Evolutionary conservation across 129 eudicot species (phyloP).

Genomic region (Artemisia argyi): DNA sequence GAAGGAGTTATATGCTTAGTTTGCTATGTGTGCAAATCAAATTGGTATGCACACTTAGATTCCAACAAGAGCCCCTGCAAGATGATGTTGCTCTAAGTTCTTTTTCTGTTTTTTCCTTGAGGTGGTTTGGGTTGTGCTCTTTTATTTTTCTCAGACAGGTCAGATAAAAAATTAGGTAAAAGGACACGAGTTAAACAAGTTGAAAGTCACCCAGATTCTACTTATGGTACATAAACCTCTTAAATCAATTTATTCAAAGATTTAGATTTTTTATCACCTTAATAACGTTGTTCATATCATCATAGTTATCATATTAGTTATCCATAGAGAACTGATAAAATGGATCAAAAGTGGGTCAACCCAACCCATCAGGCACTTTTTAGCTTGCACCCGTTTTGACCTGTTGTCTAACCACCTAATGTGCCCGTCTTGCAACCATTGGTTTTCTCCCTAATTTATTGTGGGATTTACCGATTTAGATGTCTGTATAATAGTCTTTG

Average conservation of each 20-base stretch:
- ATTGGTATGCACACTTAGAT: no score
- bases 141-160: neutral
- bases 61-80: no score
- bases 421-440: no score
- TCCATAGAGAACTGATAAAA: neutral
- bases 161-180: neutral
- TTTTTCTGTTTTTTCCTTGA: no score
- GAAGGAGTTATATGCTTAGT: no score
- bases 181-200: neutral
- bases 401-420: no score
- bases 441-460: neutral
- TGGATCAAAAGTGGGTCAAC: neutral
- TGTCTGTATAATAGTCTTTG: conserved; percentile 34
- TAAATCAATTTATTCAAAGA: neutral
- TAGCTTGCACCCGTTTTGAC: neutral
- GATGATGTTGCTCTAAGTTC: no score
- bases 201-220: neutral
- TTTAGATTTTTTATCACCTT: neutral
- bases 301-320: neutral
- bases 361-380: neutral
- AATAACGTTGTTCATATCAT: neutral
- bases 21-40: no score
- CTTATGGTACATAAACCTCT: neutral
- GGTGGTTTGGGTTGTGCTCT: conserved; percentile 4
- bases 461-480: conserved; percentile 7